Percentiles rank a stretch among this genome's conserved stretches.
Evolutionary conservation across 2,329 filamentous ascomycete species (phyloP).

Genomic region (Fonsecaea pugnacius): DNA sequence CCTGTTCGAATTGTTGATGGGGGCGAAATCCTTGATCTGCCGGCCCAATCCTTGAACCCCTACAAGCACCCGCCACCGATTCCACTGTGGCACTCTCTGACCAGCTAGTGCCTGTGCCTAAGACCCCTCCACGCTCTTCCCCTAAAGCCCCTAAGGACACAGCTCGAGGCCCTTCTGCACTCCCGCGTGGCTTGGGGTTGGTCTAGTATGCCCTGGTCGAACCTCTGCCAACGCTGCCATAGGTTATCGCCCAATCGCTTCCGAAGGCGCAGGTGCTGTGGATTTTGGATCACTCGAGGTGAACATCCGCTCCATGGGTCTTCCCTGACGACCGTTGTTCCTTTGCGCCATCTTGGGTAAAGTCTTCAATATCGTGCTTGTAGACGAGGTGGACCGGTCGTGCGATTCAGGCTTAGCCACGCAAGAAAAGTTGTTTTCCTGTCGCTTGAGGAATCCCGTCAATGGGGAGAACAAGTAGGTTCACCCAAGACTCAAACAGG

Average conservation of each 20-base stretch:
- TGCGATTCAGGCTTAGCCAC: constrained; percentile 14
- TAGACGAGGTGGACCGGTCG: constrained; percentile 3
- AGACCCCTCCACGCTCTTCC: background rate
- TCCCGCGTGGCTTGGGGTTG: constrained; percentile 3
- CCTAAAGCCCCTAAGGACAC: constrained; percentile 5
- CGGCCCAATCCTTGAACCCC: background rate
- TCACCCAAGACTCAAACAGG: constrained; percentile 13
- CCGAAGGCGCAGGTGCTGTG: background rate
- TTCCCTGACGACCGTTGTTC: constrained; percentile 5
- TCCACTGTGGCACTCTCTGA: constrained; percentile 10
- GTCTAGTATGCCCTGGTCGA: background rate
- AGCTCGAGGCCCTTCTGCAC: background rate
- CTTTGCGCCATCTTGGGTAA: constrained; percentile 12
- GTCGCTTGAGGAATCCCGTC: background rate
- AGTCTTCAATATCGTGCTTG: constrained; percentile 6
- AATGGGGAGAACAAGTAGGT: background rate
- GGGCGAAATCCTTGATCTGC: background rate
- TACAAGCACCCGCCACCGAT: constrained; percentile 3
- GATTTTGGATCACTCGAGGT: background rate
- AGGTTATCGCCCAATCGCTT: constrained; percentile 9
- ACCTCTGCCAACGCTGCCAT: background rate
- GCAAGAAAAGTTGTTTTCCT: background rate
- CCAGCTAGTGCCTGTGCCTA: constrained; percentile 3
- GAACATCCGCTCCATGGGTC: constrained; percentile 6
- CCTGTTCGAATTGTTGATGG: constrained; percentile 3